Evolutionary conservation across 805 yeast genomes (phyloP).

Genomic region (Clavispora carvajalis): DNA sequence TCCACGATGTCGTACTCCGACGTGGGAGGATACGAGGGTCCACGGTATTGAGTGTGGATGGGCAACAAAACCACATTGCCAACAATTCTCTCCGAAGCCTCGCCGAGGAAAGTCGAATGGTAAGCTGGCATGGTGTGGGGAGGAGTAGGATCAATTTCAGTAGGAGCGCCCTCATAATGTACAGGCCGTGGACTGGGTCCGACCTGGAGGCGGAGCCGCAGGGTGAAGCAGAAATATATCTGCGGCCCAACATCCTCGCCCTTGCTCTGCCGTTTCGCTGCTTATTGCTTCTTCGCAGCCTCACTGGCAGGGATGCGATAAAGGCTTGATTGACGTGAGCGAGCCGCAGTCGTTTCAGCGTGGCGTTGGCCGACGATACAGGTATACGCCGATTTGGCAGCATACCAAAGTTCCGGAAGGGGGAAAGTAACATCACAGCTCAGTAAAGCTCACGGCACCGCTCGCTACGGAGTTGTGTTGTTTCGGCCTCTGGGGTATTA

Average conservation of each 20-base stretch:
- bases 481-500: background rate
- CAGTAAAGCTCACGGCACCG: too few species aligned
- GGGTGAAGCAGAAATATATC: too few species aligned
- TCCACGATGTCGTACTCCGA: slow-evolving; percentile 84
- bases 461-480: too few species aligned
- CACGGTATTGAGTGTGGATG: slow-evolving; percentile 75
- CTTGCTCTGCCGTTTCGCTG: too few species aligned
- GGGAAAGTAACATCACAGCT: too few species aligned
- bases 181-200: background rate
- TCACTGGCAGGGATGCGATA: too few species aligned
- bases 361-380: background rate
- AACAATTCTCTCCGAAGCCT: slow-evolving; percentile 52
- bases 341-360: background rate
- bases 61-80: slow-evolving; percentile 86
- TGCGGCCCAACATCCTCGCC: too few species aligned
- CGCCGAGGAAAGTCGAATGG: slow-evolving; percentile 72
- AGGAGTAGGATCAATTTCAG: background rate
- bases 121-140: slow-evolving; percentile 52
- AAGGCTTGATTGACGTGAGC: background rate
- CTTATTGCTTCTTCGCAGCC: too few species aligned
- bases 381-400: too few species aligned
- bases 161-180: background rate
- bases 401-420: too few species aligned
- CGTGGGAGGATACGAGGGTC: slow-evolving; percentile 80
- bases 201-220: too few species aligned